Percentiles rank a stretch among this genome's conserved stretches.
These are phyloP conservation scores for Hirschioporus abietinus DNA, from an alignment of 768 basidiomycete genomes.

Conservation along the genomic window DNA sequence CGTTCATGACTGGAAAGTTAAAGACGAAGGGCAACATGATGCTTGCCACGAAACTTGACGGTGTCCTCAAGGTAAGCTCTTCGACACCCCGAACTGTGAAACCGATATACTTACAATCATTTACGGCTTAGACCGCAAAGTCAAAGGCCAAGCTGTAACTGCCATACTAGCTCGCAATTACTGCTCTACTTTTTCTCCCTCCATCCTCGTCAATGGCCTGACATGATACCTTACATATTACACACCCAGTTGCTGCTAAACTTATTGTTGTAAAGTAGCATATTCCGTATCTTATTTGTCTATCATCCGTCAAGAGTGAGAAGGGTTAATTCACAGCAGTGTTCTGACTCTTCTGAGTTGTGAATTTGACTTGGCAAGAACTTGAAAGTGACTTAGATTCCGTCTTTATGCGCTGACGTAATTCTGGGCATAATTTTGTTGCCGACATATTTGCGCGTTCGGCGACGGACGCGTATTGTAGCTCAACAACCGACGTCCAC, in stretches of 20 bases:
- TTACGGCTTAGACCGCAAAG: constrained; percentile 24
- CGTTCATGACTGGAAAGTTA: constrained; percentile 92
- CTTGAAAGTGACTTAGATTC: not conserved
- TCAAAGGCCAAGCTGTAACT: constrained; percentile 38
- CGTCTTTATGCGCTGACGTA: not conserved
- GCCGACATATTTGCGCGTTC: not conserved
- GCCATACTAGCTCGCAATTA: not conserved
- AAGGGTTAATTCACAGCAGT: too few species aligned
- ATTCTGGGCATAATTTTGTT: not conserved
- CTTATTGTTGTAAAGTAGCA: constrained; percentile 5
- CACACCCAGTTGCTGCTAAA: not conserved
- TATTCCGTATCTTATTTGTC: not conserved
- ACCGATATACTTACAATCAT: not conserved
- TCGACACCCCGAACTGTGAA: constrained; percentile 2
- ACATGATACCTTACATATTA: not conserved
- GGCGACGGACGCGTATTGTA: not conserved
- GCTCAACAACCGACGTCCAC: not conserved
- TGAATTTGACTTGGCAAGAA: too few species aligned
- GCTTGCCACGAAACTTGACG: constrained; percentile 88
- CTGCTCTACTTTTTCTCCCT: not conserved
- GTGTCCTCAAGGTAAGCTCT: constrained; percentile 67
- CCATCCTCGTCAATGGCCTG: not conserved
- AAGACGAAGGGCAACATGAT: constrained; percentile 92
- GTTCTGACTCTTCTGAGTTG: too few species aligned
- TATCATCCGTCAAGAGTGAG: not conserved